A percentile compares a stretch with the other conserved stretches of the same genome.
Conservation (phyloP, 768 basidiomycete genomes). For the Kwoniella heveanensis region DNA sequence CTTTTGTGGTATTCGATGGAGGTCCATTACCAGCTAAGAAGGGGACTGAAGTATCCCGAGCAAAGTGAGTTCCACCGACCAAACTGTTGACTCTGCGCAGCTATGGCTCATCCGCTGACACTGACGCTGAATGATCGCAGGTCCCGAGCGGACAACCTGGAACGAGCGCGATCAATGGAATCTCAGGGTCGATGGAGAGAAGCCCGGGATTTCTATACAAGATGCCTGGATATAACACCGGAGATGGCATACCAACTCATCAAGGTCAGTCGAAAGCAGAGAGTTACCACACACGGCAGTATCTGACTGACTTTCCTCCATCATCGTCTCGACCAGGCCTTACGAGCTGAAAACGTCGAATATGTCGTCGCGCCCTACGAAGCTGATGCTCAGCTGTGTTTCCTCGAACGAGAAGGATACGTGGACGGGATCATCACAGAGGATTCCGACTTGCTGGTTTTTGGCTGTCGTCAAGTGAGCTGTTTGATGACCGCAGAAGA, state of each 20-base stretch:
- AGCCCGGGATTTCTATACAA: conserved; percentile 84
- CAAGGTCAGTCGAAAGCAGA: conserved; percentile 70
- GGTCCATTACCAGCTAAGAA: conserved; percentile 93
- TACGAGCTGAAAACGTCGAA: conserved; percentile 74
- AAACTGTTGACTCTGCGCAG: too few relatives aligned
- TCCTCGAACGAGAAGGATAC: conserved; percentile 76
- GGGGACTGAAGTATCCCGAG: conserved; percentile 80
- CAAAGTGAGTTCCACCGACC: conserved; percentile 59
- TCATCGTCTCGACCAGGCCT: conserved; percentile 63
- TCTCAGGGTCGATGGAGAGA: conserved; percentile 76
- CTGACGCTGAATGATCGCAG: conserved; percentile 6
- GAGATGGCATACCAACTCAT: conserved; percentile 97
- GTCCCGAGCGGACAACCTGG: conserved; percentile 71
- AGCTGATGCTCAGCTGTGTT: conserved; percentile 95
- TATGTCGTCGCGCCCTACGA: conserved; percentile 98
- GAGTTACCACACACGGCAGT: background rate
- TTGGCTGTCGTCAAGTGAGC: conserved; percentile 81
- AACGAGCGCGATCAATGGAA: conserved; percentile 70
- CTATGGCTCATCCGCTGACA: background rate
- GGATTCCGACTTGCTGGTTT: conserved; percentile 95
- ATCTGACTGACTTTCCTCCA: background rate
- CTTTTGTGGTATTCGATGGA: conserved; percentile 94
- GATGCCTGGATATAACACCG: conserved; percentile 91
- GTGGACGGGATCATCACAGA: conserved; percentile 94
- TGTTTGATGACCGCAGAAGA: too few relatives aligned